A percentile compares a stretch with the other conserved stretches of the same genome.
Conservation (phyloP, 352 stramenopile species). For the Peronospora farinosa region DNA sequence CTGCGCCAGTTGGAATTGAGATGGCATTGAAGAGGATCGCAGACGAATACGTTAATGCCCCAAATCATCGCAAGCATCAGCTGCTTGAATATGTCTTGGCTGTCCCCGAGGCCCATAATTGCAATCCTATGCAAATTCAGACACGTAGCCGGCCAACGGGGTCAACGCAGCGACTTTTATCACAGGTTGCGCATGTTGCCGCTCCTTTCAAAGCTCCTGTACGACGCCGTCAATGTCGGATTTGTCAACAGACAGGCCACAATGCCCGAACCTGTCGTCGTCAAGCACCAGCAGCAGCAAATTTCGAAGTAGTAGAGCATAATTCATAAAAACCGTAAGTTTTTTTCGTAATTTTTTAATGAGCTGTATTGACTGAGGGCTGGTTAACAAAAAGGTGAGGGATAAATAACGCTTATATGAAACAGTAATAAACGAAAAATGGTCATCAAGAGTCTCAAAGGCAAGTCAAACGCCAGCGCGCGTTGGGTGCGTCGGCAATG, state of each 20-base stretch:
- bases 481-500: slow-evolving; percentile 82
- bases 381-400: too few species aligned
- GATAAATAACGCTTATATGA: too few species aligned
- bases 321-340: too few species aligned
- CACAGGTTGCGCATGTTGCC: not conserved
- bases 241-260: too few species aligned
- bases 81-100: not conserved
- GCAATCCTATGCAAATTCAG: not conserved
- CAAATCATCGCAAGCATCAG: not conserved
- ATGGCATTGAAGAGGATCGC: not conserved
- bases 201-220: not conserved
- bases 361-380: too few species aligned
- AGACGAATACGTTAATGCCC: not conserved
- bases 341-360: too few species aligned
- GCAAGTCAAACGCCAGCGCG: slow-evolving; percentile 77
- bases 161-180: not conserved
- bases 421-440: not conserved
- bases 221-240: not conserved
- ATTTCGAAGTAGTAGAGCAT: too few species aligned
- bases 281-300: too few species aligned
- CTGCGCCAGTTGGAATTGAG: not conserved
- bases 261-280: not conserved
- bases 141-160: not conserved
- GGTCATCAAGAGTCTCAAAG: slow-evolving; percentile 71
- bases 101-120: not conserved